A percentile compares a stretch with the other conserved stretches of the same genome.
phyloP scores from a whole-genome alignment of 208 protist species.

The Leptomonas seymouri region DNA sequence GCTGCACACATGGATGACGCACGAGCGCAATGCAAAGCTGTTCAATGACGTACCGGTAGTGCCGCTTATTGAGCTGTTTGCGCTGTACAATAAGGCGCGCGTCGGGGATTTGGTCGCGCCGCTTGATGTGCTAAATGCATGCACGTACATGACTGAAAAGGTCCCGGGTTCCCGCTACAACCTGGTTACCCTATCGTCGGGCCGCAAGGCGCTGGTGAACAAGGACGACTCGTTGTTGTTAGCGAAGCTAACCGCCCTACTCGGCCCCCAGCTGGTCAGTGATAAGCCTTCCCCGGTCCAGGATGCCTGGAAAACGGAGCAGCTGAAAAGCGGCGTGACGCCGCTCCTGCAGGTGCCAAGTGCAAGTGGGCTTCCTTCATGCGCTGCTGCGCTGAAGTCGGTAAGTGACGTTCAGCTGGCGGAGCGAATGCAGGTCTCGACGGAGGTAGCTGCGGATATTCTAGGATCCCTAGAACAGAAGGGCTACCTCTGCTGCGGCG shows the following conservation, averaged over 20 bases:
- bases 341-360: conserved; percentile 30
- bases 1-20: conserved; percentile 85
- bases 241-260: conserved; percentile 40
- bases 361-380: conserved; percentile 42
- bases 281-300: conserved; percentile 16
- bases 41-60: conserved; percentile 80
- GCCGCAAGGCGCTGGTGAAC: conserved; percentile 68
- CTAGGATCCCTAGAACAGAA: conserved; percentile 48
- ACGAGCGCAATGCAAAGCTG: conserved; percentile 67
- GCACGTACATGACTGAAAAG: conserved; percentile 47
- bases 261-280: conserved; percentile 65
- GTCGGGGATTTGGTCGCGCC: conserved; percentile 79
- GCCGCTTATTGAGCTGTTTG: conserved; percentile 84
- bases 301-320: conserved; percentile 9
- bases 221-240: conserved; percentile 67
- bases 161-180: conserved; percentile 45
- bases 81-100: conserved; percentile 85
- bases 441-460: conserved; percentile 63
- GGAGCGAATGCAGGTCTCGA: conserved; percentile 48
- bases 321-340: not conserved
- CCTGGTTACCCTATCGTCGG: conserved; percentile 69
- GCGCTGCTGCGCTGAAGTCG: conserved; percentile 35
- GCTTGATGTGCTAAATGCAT: conserved; percentile 72
- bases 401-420: conserved; percentile 75
- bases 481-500: conserved; percentile 74